Evolutionary conservation across 108 stramenopile genomes (phyloP), one percentile per base, ranked within the genome.

Genomic region (Seminavis robusta): DNA sequence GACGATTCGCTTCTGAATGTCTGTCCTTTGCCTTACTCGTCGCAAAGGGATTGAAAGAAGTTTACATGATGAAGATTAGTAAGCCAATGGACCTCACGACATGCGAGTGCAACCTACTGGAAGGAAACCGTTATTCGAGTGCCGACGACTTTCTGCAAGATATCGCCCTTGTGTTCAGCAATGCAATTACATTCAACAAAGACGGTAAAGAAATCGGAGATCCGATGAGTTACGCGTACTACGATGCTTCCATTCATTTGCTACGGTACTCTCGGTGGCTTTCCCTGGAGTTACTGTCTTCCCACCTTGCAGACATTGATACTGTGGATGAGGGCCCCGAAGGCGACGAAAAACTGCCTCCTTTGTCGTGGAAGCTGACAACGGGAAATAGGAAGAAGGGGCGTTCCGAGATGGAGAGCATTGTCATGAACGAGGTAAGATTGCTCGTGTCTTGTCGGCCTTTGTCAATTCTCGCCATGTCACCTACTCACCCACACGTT

Each of bases 31-130:
- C 9, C 23, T 54, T 54, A 8, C 0, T 19, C 16, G n/a, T n/a
- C n/a, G n/a, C n/a, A 9, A 9, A 68, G 67, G 77, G 79, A 47
- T 65, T 92, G 23, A 55, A 70, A 36, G 87, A 85, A 10, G 67
- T 61, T 7, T 92, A 92, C 49, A 61, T 69, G 17, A 65, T 65
- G 16, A 86, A 84, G 50, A 83, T 92, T 16, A 63, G 74, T 17
- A 79, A 89, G 33, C 91, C 87, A 9, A 92, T 92, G 91, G 91
- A 92, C 64, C 59, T 92, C 30, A 92, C 91, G n/a, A 89, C 91
- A 9, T 79, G 78, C 13, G 91, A 92, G 59, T 73, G 81, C 29
- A 86, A 83, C 17, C 70, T 92, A 13, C 69, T 92, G 39, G 69
- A 70, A 31, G 88, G 88, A n/a, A 76, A 68, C 27, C 37, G 47